Base-by-base conservation (phyloP, 2,329 filamentous ascomycete genomes). In the Penicillium brasilianum region DNA sequence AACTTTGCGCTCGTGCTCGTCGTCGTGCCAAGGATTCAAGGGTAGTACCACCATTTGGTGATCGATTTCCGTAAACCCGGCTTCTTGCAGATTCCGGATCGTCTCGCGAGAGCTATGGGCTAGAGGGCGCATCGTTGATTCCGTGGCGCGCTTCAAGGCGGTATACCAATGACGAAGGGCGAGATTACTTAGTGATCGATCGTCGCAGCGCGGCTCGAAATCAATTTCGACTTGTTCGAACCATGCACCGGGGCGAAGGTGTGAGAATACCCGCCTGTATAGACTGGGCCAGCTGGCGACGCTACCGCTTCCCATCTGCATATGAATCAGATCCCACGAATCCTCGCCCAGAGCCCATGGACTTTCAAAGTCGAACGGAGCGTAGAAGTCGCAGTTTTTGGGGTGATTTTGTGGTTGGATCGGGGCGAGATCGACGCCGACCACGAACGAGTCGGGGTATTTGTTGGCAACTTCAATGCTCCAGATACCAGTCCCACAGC, bases 181-280 rank as follows among this genome's bases (percentile, higher is more conserved):
- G 8, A 88, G 87, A 10, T 73, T 72, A 37, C 71, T 71, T 14
- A 90, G 77, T 0, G 86, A 86, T 37, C 84, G 83, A 68, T 91
- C 87, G 64, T 92, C 89, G 71, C 87, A 90, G 55, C 87, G 87
- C 18, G 92, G 92, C 51, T 85, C 82, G 76, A 91, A 91, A 76
- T 98, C 92, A 57, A 98, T 90, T 74, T 98, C 94, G 51, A 96
- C 86, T 68, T 96, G 92, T 77, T 98, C 93, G 58, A 97, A 84
- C 57, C 93, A 94, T 43, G 81, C 84, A 1, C 89, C 88, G 1
- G 92, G 92, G 68, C 87, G 88, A 28, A 97, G 83, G 72, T 96
- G 91, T 85, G 84, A 79, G 67, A 87, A 88, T 34, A 89, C 81
- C 69, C 90, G 90, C 64, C 81, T 79, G 76, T 97, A 97, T 46